Conservation (phyloP, 306 rosid species). For the Argentina anserina region DNA sequence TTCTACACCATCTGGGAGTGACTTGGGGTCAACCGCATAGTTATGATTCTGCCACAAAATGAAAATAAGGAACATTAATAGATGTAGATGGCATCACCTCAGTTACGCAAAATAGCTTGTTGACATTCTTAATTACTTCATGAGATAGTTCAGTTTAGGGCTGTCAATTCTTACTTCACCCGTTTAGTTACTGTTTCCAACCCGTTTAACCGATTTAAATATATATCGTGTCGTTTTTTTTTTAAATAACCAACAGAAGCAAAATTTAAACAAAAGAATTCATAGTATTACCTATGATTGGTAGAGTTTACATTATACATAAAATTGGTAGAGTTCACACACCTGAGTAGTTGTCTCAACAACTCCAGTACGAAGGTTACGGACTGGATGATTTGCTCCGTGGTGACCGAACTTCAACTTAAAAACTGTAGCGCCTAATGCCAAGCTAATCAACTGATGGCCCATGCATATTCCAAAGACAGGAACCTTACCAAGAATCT, state of each 20-base stretch:
- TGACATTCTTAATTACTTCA: neutral
- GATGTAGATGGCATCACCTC: neutral
- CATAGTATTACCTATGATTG: too few species aligned
- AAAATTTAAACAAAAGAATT: too few species aligned
- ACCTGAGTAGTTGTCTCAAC: slow-evolving; percentile 98
- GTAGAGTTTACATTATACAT: too few species aligned
- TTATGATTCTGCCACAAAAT: slow-evolving; percentile 74
- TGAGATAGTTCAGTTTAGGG: neutral
- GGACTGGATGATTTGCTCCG: slow-evolving; percentile 97
- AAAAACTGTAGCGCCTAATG: slow-evolving; percentile 85
- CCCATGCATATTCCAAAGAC: slow-evolving; percentile 99
- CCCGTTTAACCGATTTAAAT: too few species aligned
- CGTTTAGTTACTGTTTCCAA: too few species aligned
- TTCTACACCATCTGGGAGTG: slow-evolving; percentile 81
- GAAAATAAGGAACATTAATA: neutral
- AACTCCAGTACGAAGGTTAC: slow-evolving; percentile 56
- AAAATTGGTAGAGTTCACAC: neutral
- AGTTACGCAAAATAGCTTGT: neutral
- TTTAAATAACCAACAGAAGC: too few species aligned
- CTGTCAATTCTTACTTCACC: too few species aligned
- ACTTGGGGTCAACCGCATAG: slow-evolving; percentile 76
- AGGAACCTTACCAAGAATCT: slow-evolving; percentile 78
- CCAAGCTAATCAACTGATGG: slow-evolving; percentile 91
- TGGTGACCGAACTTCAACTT: slow-evolving; percentile 99
- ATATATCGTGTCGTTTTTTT: too few species aligned